Evolutionary conservation across 1,284 basidiomycete genomes (phyloP), one percentile per base, ranked within the genome.

Genomic region (Apiotrichum porosum): DNA sequence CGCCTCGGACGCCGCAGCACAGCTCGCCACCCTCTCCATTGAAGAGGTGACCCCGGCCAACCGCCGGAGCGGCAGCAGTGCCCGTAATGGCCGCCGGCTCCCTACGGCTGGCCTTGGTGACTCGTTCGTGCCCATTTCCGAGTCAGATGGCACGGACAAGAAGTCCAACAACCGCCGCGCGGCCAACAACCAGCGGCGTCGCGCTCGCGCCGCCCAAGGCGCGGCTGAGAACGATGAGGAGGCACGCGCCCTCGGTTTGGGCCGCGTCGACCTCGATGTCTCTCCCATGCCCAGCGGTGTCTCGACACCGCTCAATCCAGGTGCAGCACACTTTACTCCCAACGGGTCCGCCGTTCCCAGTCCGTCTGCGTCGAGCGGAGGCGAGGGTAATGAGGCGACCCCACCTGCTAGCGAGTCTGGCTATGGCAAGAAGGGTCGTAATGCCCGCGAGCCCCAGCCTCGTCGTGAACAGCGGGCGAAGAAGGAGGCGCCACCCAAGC

Each of bases 251-350:
- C 19, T 41, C 12, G 26, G 26, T 12, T 12, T 28, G 8, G 26
- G 26, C 26, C 6, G 12, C 8, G 22, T 22, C 32, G n/a, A 18
- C 26, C 3, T 39, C 23, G n/a, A 31, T 40, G 9, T 34, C 42
- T 15, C n/a, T 18, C 3, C 31, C 36, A 36, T 37, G 13, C 34
- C 26, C 41, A 35, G 34, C 28, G 19, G 40, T 18, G 37, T 30
- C 26, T 28, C 33, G 32, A 42, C 42, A 9, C 24, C 47, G n/a
- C 48, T 52, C 17, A 52, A 56, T 38, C 51, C 54, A 0, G 9
- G 39, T 8, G 47, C 50, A 1, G 34, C 34, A 1, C 31, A 34
- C 2, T 56, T 56, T 32, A 19, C 22, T 6, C 22, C 32, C 9
- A 37, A 35, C 35, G 24, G 23, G n/a, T 33, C 30, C 10, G 41